phyloP scores from a whole-genome alignment of 768 basidiomycete species.

The Podaxis mareebaensis region DNA sequence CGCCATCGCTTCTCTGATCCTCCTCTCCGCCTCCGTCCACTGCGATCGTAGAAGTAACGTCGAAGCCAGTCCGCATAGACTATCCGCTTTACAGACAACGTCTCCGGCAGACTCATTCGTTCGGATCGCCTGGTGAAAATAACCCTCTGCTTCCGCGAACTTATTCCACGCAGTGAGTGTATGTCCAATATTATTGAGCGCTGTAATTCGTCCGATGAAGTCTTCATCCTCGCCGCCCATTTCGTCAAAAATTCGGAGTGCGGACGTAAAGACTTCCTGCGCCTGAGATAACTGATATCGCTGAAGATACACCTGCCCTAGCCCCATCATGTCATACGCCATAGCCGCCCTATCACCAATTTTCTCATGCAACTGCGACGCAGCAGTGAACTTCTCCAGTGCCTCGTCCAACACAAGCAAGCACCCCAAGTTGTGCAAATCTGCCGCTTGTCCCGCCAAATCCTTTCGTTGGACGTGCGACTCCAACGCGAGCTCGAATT shows the following conservation, averaged over 20 bases:
- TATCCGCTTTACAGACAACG: conserved; percentile 24
- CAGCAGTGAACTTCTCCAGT: conserved; percentile 18
- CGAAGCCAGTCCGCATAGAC: conserved; percentile 23
- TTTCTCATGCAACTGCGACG: conserved; percentile 22
- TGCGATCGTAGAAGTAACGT: conserved; percentile 26
- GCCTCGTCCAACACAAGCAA: conserved; percentile 20
- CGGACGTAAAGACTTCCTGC: conserved; percentile 16
- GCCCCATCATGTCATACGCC: conserved; percentile 28
- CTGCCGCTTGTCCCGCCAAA: conserved; percentile 27
- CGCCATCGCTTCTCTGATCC: conserved; percentile 25
- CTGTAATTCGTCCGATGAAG: conserved; percentile 22
- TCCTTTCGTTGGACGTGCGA: conserved; percentile 26
- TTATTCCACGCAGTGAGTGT: conserved; percentile 21
- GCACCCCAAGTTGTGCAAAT: conserved; percentile 27
- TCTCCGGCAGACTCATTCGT: conserved; percentile 21
- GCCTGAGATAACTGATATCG: conserved; percentile 17
- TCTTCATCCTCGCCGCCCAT: conserved; percentile 16
- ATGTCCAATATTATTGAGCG: conserved; percentile 26
- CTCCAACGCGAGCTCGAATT: conserved; percentile 23
- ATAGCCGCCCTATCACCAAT: conserved; percentile 22
- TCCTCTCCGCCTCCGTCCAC: conserved; percentile 23
- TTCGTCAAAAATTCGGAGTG: conserved; percentile 22
- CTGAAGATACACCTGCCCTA: conserved; percentile 24
- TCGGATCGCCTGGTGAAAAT: conserved; percentile 21
- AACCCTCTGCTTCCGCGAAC: conserved; percentile 23